These are phyloP conservation scores for Panicum miliaceum DNA, from an alignment of 176 grass and related monocot genomes.

Conservation along the genomic window DNA sequence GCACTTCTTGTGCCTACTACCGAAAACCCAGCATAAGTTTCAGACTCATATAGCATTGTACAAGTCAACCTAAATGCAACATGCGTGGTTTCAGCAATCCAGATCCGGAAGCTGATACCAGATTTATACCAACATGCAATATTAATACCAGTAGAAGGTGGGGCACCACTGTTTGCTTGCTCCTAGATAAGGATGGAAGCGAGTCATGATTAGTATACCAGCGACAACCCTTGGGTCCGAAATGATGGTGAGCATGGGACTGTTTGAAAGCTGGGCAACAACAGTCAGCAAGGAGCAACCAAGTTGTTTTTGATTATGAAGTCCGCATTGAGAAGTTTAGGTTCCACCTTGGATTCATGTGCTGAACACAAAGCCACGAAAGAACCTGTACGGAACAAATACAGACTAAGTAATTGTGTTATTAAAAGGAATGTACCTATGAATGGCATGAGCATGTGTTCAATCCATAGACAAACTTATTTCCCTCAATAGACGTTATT, in stretches of 20 bases:
- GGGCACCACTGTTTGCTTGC: neutral
- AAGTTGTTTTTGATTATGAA: neutral
- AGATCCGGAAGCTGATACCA: neutral
- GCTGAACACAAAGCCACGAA: constrained; percentile 32
- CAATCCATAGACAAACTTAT: neutral
- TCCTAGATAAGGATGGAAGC: constrained; percentile 14
- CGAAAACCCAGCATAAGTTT: neutral
- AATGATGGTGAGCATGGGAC: neutral
- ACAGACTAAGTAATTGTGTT: neutral
- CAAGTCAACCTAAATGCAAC: constrained; percentile 5
- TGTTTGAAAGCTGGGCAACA: constrained; percentile 20
- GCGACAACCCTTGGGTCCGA: constrained; percentile 5
- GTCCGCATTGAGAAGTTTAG: neutral
- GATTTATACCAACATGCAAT: neutral
- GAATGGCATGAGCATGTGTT: neutral
- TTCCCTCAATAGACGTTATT: neutral
- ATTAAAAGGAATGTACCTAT: neutral
- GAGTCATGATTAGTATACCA: constrained; percentile 24
- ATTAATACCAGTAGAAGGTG: neutral
- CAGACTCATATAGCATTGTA: neutral
- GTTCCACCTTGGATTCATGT: constrained; percentile 29
- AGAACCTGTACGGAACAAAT: constrained; percentile 44
- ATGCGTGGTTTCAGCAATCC: neutral
- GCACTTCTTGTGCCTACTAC: constrained; percentile 23
- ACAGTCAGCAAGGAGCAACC: constrained; percentile 16